Evolutionary conservation across 202 grass and related monocot genomes (phyloP).

Genomic region (Musa balbisiana): DNA sequence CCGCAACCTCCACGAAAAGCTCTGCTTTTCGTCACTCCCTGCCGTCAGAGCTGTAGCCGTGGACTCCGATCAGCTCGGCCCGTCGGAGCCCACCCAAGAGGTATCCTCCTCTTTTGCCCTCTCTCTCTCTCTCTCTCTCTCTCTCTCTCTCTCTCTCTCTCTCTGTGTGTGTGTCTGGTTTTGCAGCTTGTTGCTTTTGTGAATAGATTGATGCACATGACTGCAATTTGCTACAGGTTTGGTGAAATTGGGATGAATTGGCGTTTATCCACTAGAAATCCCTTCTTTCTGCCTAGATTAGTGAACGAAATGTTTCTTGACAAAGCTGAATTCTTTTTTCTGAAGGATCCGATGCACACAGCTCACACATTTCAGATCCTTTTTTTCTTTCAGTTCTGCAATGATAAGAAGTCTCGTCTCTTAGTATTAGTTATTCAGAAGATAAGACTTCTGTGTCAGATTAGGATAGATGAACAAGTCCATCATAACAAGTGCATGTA

Average conservation of each 20-base stretch:
- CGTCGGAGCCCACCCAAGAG: constrained; percentile 32
- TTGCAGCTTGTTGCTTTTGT: background rate
- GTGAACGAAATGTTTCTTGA: too few relatives aligned
- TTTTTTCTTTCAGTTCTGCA: too few relatives aligned
- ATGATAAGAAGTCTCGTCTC: background rate
- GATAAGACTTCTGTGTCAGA: too few relatives aligned
- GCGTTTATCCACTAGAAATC: background rate
- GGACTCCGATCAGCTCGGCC: constrained; percentile 45
- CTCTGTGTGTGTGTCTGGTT: background rate
- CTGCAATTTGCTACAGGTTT: background rate
- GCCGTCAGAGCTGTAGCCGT: constrained; percentile 40
- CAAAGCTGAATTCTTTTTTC: background rate
- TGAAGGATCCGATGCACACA: too few relatives aligned
- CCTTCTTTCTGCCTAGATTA: background rate
- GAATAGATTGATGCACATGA: background rate
- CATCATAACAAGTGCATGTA: background rate
- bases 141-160: background rate
- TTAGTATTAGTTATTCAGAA: background rate
- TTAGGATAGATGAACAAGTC: too few relatives aligned
- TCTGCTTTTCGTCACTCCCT: background rate
- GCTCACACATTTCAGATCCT: too few relatives aligned
- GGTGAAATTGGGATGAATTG: background rate
- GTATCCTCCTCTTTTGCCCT: constrained; percentile 20
- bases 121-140: background rate
- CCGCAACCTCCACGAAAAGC: constrained; percentile 4